Conservation (phyloP, 345 rosid genomes). For the Moricandia moricandioides region DNA sequence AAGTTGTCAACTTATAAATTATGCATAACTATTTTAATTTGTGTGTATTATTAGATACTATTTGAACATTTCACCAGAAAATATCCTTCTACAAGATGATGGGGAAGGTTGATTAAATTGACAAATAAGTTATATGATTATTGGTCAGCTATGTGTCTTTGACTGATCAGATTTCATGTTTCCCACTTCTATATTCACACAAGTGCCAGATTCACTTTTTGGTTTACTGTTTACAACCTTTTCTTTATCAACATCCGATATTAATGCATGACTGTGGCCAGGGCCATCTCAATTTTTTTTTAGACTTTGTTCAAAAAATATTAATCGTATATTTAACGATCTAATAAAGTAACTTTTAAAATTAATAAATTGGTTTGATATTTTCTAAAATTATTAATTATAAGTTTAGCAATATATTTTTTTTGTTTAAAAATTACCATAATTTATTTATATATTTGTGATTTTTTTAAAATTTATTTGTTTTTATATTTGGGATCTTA, state of each 20-base stretch:
- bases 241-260: background rate
- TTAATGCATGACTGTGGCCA: background rate
- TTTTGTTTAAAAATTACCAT: no score
- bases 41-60: background rate
- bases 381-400: no score
- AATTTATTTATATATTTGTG: no score
- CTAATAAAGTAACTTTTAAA: no score
- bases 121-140: background rate
- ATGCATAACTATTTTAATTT: background rate
- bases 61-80: background rate
- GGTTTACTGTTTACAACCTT: background rate
- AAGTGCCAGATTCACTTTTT: background rate
- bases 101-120: background rate
- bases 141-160: background rate
- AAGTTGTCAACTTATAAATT: background rate
- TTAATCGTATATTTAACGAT: no score
- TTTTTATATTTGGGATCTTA: no score
- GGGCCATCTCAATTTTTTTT: no score
- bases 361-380: no score
- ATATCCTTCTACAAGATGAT: background rate
- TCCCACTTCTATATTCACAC: conserved; percentile 1
- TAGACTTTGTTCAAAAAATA: no score
- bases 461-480: no score
- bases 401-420: no score
- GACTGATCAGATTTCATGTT: background rate